Evolutionary conservation across 1,284 basidiomycete species (phyloP), one percentile per base, ranked within the genome.

Genomic region (Cystobasidium sp.): DNA sequence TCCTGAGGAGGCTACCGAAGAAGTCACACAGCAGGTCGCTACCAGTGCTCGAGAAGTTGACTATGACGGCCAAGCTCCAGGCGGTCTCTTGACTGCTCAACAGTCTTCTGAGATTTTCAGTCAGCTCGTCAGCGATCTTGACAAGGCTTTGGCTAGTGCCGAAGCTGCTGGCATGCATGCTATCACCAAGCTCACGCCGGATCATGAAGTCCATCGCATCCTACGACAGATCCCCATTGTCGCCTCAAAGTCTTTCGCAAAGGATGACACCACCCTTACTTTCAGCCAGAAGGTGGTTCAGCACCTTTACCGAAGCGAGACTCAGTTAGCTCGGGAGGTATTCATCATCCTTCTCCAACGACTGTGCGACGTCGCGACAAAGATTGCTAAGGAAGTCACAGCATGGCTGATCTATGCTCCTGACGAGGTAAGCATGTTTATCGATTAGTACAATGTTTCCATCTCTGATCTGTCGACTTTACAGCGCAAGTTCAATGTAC

Each of bases 371-470:
- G 85, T 90, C 39, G 96, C 93, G 76, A 89, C 92, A 79, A 94
- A 97, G 80, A 95, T 97, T 56, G 93, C 92, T 22, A 94, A 94
- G 83, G 97, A 99, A 84, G 97, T 96, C 9, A 92, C 95, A 73
- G 93, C 91, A 14, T 99, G 97, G 97, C 85, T 99, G 66, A 85
- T 98, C 63, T 97, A 95, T 81, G 93, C 96, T 16, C 95, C 99
- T 82, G 97, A 99, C 82, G 92, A 96, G 84, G 92, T 93, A 76
- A 75, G 88, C 31, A 2, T 84, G 41, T 16, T 16, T 49, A 22
- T 49, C 46, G 3, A 44, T 4, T 20, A 24, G 37, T 44, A n/a
- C 12, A 53, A 1, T 66, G 20, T 1, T 1, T 56, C 14, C 24
- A 31, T 56, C 3, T 20, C 53, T 56, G 41, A 61, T 1, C 18